Conservation (phyloP, 2,329 filamentous ascomycete genomes). For the Endoconidiophora laricicola region DNA sequence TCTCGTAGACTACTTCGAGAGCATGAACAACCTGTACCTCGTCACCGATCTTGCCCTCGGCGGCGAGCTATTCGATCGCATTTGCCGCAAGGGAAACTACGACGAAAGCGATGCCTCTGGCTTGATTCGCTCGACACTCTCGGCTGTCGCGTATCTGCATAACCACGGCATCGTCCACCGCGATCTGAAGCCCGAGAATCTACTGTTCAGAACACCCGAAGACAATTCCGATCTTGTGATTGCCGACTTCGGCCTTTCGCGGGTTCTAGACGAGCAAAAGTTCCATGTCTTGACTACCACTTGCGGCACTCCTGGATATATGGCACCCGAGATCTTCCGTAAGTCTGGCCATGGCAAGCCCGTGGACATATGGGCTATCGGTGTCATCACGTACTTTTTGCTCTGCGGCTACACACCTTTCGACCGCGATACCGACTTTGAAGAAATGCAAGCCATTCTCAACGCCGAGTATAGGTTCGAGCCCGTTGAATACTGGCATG, state of each 20-base stretch:
- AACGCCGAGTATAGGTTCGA: slow-evolving; percentile 93
- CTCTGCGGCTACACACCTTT: slow-evolving; percentile 97
- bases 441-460: slow-evolving; percentile 98
- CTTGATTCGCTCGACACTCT: slow-evolving; percentile 83
- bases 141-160: slow-evolving; percentile 95
- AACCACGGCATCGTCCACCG: slow-evolving; percentile 98
- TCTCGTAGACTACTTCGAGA: slow-evolving; percentile 97
- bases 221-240: slow-evolving; percentile 95
- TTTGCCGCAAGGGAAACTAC: slow-evolving; percentile 96
- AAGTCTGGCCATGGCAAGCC: slow-evolving; percentile 97
- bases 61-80: slow-evolving; percentile 93
- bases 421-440: slow-evolving; percentile 89
- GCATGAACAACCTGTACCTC: slow-evolving; percentile 97
- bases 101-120: slow-evolving; percentile 95
- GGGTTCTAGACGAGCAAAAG: slow-evolving; percentile 98
- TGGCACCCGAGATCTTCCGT: slow-evolving; percentile 98
- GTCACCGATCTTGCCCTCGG: slow-evolving; percentile 93
- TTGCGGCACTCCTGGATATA: slow-evolving; percentile 94
- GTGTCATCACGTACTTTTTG: slow-evolving; percentile 96
- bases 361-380: slow-evolving; percentile 95
- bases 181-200: slow-evolving; percentile 92
- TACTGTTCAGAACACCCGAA: slow-evolving; percentile 91
- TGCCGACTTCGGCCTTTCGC: slow-evolving; percentile 85
- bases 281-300: slow-evolving; percentile 97
- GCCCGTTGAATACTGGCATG: slow-evolving; percentile 89